Conservation (phyloP, 1,284 basidiomycete species). For the Phellinidium pouzarii region DNA sequence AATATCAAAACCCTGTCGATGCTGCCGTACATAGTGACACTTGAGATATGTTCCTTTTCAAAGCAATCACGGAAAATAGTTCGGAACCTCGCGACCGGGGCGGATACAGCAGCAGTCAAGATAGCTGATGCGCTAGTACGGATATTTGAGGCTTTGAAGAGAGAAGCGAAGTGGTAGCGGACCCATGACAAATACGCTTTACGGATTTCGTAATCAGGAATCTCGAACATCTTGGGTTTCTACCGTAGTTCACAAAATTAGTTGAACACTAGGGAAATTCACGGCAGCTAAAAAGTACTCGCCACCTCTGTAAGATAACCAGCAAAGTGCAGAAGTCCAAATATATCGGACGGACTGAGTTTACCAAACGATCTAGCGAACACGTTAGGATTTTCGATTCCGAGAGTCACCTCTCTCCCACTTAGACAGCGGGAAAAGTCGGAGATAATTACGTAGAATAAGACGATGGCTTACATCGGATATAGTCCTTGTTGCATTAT, state of each 20-base stretch:
- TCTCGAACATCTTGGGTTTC: not conserved
- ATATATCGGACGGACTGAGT: not conserved
- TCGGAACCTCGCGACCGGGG: not conserved
- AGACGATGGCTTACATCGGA: not conserved
- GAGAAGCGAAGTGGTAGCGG: not conserved
- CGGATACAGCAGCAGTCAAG: not conserved
- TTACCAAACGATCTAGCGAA: not conserved
- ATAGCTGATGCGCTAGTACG: not conserved
- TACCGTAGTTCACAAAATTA: too few relatives aligned
- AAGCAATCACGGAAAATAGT: not conserved
- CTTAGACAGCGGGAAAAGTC: too few relatives aligned
- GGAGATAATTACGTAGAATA: not conserved
- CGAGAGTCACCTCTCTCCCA: too few relatives aligned
- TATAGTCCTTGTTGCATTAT: not conserved
- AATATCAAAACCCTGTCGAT: too few relatives aligned
- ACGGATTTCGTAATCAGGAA: not conserved
- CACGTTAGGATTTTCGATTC: too few relatives aligned
- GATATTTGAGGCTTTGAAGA: not conserved
- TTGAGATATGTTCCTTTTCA: too few relatives aligned
- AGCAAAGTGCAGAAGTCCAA: not conserved
- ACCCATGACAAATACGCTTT: not conserved
- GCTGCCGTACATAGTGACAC: too few relatives aligned
- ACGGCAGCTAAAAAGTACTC: not conserved
- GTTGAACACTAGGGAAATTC: too few relatives aligned
- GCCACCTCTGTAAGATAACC: not conserved